Evolutionary conservation across 2,329 filamentous ascomycete genomes (phyloP).

Genomic region (Clonostachys chloroleuca): DNA sequence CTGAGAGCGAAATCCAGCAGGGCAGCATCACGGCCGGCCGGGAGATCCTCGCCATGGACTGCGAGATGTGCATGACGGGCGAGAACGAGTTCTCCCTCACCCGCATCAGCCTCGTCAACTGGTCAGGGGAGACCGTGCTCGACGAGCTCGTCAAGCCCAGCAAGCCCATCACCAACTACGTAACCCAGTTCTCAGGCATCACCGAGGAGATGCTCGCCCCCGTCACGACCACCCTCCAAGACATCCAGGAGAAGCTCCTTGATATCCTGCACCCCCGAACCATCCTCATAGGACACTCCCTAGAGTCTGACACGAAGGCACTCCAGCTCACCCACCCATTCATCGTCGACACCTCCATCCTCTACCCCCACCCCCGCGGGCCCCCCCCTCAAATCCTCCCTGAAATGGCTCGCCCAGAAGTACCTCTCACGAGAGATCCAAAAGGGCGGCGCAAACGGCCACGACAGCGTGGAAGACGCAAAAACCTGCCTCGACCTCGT

Average conservation of each 20-base stretch:
- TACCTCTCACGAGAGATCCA: constrained; percentile 87
- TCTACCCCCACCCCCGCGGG: constrained; percentile 91
- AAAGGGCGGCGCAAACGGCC: constrained; percentile 68
- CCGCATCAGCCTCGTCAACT: constrained; percentile 80
- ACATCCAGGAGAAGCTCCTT: constrained; percentile 78
- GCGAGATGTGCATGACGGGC: constrained; percentile 94
- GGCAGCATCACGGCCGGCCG: constrained; percentile 83
- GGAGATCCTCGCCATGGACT: constrained; percentile 78
- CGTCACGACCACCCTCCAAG: constrained; percentile 76
- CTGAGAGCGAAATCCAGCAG: constrained; percentile 67
- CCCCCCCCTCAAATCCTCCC: constrained; percentile 80
- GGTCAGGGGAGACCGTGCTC: constrained; percentile 77
- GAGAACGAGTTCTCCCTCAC: constrained; percentile 79
- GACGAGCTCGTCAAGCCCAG: constrained; percentile 91
- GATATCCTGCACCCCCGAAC: constrained; percentile 66
- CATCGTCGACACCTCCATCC: constrained; percentile 84
- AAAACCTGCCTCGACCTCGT: constrained; percentile 87
- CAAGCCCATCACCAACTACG: constrained; percentile 85
- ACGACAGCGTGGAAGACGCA: constrained; percentile 92
- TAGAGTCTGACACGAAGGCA: constrained; percentile 80
- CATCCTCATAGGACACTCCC: constrained; percentile 75
- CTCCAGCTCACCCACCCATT: constrained; percentile 86
- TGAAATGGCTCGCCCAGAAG: constrained; percentile 86
- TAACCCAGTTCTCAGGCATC: constrained; percentile 90
- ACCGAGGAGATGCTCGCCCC: constrained; percentile 78